These are phyloP conservation scores for Jamesozyma hellenica DNA, from an alignment of 805 yeast genomes.

Conservation along the genomic window DNA sequence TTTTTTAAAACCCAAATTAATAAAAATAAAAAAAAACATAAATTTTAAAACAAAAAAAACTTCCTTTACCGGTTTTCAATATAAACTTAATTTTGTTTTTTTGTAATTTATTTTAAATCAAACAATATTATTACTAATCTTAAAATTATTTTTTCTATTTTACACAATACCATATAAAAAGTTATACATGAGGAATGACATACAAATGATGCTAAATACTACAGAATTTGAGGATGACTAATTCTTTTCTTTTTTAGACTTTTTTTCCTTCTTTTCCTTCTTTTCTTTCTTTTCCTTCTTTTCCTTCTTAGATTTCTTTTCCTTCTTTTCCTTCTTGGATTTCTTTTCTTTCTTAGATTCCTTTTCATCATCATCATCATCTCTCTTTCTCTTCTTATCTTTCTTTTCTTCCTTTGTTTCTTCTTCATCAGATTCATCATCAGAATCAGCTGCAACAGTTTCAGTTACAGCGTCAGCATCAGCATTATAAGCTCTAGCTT, in stretches of 20 bases:
- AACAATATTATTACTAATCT: too few relatives aligned
- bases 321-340: constrained; percentile 26
- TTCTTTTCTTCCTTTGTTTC: constrained; percentile 30
- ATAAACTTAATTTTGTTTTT: too few relatives aligned
- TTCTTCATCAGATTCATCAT: constrained; percentile 33
- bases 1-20: too few relatives aligned
- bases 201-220: constrained; percentile 1
- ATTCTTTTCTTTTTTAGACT: constrained; percentile 29
- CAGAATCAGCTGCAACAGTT: constrained; percentile 30
- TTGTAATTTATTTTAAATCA: too few relatives aligned
- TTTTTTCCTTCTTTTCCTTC: constrained; percentile 31
- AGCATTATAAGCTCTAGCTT: constrained; percentile 81
- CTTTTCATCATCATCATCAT: constrained; percentile 48
- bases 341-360: constrained; percentile 28
- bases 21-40: too few relatives aligned
- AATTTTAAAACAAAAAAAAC: too few relatives aligned
- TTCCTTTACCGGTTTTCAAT: too few relatives aligned
- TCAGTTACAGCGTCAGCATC: constrained; percentile 74
- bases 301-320: constrained; percentile 30
- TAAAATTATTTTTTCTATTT: constrained; percentile 1
- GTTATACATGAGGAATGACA: constrained; percentile 1
- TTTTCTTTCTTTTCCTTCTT: constrained; percentile 25
- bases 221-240: neutral
- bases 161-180: constrained; percentile 3
- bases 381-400: constrained; percentile 29